Evolutionary conservation across 2,329 filamentous ascomycete genomes (phyloP), one percentile per base, ranked within the genome.

Genomic region (Cladophialophora yegresii): DNA sequence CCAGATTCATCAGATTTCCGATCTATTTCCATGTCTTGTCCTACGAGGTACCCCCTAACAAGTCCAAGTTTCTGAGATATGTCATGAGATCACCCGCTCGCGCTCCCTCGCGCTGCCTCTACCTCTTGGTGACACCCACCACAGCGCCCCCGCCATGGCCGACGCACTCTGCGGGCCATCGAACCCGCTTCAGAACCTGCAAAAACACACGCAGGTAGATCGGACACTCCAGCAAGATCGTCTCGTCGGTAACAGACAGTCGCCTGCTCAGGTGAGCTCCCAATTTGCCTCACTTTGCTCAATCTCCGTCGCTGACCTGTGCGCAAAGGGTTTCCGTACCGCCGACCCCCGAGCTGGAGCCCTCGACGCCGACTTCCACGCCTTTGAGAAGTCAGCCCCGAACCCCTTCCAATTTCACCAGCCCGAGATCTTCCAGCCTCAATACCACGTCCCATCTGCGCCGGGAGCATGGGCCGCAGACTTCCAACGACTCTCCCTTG

Each of bases 171-270:
- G 90, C 75, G 89, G 90, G 64, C 89, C 89, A 20, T 90, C 89
- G 12, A 92, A 90, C 76, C 84, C 89, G 67, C 84, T 91, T 58
- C 89, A 91, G 76, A 88, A 84, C 72, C 86, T 92, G 74, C 84
- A 89, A 72, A 87, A 89, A 71, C 89, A 92, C 75, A 80, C 85
- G 10, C 82, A 87, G 55, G 82, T 85, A 67, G 89, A 92, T 74
- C 82, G 88, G 61, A 87, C 87, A 9, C 80, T 89, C 55, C 89
- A 92, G 73, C 90, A 91, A 75, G 90, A 92, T 76, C 87, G 88
- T 58, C 72, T 90, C 54, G 76, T 81, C 40, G 64, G 64, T 10
- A 78, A 82, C 9, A 82, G 83, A 65, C 80, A 83, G 61, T 78
- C 82, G 58, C 80, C 83, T 51, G 76, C 80, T 56, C 84, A 87